These are phyloP conservation scores for Suillus subalutaceus DNA, from an alignment of 768 basidiomycete genomes.

Conservation along the genomic window DNA sequence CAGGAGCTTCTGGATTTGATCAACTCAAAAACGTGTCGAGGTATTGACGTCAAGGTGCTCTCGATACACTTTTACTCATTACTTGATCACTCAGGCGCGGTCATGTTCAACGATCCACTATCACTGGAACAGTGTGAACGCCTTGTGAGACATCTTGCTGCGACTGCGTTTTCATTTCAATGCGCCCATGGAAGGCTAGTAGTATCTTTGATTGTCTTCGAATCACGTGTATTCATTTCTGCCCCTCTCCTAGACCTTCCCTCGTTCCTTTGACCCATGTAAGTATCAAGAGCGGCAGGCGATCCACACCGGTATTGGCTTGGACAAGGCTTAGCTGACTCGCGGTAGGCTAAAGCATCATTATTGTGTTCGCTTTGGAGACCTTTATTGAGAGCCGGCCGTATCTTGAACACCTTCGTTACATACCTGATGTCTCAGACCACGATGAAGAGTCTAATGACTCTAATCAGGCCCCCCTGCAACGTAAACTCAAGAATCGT, in stretches of 20 bases:
- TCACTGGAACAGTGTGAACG: constrained; percentile 65
- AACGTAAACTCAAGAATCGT: no score
- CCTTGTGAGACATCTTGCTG: constrained; percentile 67
- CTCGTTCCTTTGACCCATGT: constrained; percentile 51
- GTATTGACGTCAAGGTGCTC: constrained; percentile 41
- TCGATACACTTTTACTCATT: constrained; percentile 5
- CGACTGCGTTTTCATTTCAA: constrained; percentile 86
- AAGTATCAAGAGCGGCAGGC: constrained; percentile 17
- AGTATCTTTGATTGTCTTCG: constrained; percentile 2
- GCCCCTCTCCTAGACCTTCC: constrained; percentile 46
- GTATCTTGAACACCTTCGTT: constrained; percentile 4
- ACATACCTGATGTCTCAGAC: no score
- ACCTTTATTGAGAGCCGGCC: not conserved
- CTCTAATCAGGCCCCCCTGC: no score
- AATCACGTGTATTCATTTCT: constrained; percentile 1
- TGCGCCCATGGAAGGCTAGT: constrained; percentile 97
- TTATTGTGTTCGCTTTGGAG: not conserved
- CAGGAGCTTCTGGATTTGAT: constrained; percentile 77
- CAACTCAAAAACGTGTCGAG: constrained; percentile 96
- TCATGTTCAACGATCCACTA: constrained; percentile 94
- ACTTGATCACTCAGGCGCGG: constrained; percentile 64
- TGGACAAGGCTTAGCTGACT: constrained; percentile 23
- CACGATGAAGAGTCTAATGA: no score
- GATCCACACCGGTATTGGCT: constrained; percentile 18
- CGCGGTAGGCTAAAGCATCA: not conserved